A percentile compares a stretch with the other conserved stretches of the same genome.
phyloP scores from a whole-genome alignment of 2,329 filamentous ascomycete species.

The Bipolaris victoriae region DNA sequence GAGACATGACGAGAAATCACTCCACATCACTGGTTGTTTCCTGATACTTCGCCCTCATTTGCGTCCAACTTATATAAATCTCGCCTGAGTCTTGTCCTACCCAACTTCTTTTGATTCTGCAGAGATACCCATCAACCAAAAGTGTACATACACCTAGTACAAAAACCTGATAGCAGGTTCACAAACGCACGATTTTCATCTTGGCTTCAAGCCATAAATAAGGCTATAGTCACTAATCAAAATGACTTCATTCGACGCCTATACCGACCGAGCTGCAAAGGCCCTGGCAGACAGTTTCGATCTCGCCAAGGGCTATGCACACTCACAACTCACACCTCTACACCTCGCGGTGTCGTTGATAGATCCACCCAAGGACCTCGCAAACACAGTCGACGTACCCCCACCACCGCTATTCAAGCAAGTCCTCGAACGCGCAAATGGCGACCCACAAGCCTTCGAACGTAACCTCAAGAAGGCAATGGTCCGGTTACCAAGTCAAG shows the following conservation, averaged over 20 bases:
- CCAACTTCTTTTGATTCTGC: slow-evolving; percentile 5
- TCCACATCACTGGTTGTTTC: slow-evolving; percentile 34
- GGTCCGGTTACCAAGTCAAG: slow-evolving; percentile 90
- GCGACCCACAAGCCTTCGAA: slow-evolving; percentile 87
- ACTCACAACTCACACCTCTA: slow-evolving; percentile 87
- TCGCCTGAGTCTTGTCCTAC: slow-evolving; percentile 12
- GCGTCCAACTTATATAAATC: slow-evolving; percentile 33
- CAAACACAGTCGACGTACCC: slow-evolving; percentile 66
- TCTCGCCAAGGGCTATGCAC: slow-evolving; percentile 86
- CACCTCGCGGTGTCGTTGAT: slow-evolving; percentile 86
- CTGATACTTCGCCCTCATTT: slow-evolving; percentile 18
- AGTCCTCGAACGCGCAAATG: slow-evolving; percentile 90
- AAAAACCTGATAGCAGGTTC: slow-evolving; percentile 19
- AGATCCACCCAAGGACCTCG: slow-evolving; percentile 75
- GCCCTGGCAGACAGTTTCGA: slow-evolving; percentile 87
- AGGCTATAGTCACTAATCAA: slow-evolving; percentile 39
- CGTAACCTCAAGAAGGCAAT: slow-evolving; percentile 88
- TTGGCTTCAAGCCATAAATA: slow-evolving; percentile 28
- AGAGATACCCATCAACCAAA: slow-evolving; percentile 25
- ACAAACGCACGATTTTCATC: slow-evolving; percentile 14
- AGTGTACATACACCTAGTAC: slow-evolving; percentile 14
- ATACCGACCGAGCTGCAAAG: slow-evolving; percentile 91
- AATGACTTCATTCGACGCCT: slow-evolving; percentile 83
- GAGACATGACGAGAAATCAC: slow-evolving; percentile 33
- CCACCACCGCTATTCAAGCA: slow-evolving; percentile 86